A percentile compares a stretch with the other conserved stretches of the same genome.
phyloP scores from a whole-genome alignment of 1,139 yeast genomes.

The Scheffersomyces insectosa region DNA sequence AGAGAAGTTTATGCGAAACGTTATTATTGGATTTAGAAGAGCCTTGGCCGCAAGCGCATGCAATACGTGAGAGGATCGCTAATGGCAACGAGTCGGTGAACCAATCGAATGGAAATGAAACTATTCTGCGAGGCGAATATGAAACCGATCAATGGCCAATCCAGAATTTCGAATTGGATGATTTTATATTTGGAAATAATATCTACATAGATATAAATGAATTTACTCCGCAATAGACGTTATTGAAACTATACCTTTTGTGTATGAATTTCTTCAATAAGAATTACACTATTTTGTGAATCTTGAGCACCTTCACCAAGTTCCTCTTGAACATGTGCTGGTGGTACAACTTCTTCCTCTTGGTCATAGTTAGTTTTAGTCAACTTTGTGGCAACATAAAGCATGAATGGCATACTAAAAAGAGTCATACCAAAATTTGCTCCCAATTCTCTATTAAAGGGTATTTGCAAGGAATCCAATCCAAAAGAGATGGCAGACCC shows the following conservation, averaged over 20 bases:
- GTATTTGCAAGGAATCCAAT: constrained; percentile 7
- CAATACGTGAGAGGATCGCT: constrained; percentile 5
- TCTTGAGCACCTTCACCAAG: constrained; percentile 1
- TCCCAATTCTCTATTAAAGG: constrained; percentile 8
- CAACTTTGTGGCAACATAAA: constrained; percentile 8
- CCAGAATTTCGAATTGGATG: constrained; percentile 5
- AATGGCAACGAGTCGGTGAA: constrained; percentile 2
- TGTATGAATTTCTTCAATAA: background rate
- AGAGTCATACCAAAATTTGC: constrained; percentile 11
- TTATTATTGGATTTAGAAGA: constrained; percentile 5
- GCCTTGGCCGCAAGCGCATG: constrained; percentile 10
- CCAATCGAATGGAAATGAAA: background rate
- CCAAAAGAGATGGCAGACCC: constrained; percentile 12
- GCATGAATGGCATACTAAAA: constrained; percentile 12
- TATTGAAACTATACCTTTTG: background rate
- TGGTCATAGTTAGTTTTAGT: constrained; percentile 5
- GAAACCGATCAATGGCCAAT: constrained; percentile 1
- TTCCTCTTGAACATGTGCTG: constrained; percentile 4
- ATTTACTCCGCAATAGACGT: constrained; percentile 2
- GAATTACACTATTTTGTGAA: background rate
- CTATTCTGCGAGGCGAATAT: constrained; percentile 1
- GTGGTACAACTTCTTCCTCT: constrained; percentile 10
- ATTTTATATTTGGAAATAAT: constrained; percentile 6
- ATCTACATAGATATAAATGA: constrained; percentile 5
- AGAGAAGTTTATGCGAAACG: background rate